A percentile compares a stretch with the other conserved stretches of the same genome.
phyloP scores from a whole-genome alignment of 1,284 basidiomycete genomes.

The Cryptococcus sp. region DNA sequence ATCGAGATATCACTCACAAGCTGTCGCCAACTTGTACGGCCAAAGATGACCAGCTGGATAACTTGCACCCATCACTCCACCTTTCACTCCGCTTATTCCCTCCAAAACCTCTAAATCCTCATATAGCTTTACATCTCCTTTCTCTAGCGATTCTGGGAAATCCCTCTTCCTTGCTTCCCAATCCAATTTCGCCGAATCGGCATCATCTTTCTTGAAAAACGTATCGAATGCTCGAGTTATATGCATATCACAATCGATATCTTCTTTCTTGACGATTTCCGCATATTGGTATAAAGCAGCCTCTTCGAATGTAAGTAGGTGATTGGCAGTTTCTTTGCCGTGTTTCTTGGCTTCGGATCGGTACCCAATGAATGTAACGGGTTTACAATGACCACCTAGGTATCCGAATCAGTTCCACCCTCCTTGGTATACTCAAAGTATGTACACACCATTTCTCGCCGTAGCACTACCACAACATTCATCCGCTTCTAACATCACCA shows the following conservation, averaged over 20 bases:
- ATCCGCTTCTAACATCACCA: slow-evolving; percentile 41
- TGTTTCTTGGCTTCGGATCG: slow-evolving; percentile 22
- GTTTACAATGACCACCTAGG: slow-evolving; percentile 37
- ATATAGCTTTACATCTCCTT: slow-evolving; percentile 12
- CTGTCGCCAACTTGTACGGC: slow-evolving; percentile 29
- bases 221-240: slow-evolving; percentile 31
- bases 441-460: slow-evolving; percentile 32
- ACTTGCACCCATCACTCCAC: slow-evolving; percentile 17
- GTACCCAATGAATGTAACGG: slow-evolving; percentile 34
- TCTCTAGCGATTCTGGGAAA: slow-evolving; percentile 6
- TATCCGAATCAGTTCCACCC: not conserved
- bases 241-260: slow-evolving; percentile 35
- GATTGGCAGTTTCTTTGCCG: slow-evolving; percentile 25
- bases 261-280: slow-evolving; percentile 17
- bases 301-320: slow-evolving; percentile 20
- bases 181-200: slow-evolving; percentile 9
- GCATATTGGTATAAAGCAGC: slow-evolving; percentile 19
- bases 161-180: slow-evolving; percentile 11
- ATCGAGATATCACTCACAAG: slow-evolving; percentile 11
- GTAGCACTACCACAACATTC: slow-evolving; percentile 36
- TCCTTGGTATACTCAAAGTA: not conserved
- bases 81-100: slow-evolving; percentile 16
- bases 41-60: slow-evolving; percentile 31
- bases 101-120: slow-evolving; percentile 15
- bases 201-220: slow-evolving; percentile 21